Base-by-base conservation (phyloP, 139 green algal species). In the Chlamydomonas sphaeroides region DNA sequence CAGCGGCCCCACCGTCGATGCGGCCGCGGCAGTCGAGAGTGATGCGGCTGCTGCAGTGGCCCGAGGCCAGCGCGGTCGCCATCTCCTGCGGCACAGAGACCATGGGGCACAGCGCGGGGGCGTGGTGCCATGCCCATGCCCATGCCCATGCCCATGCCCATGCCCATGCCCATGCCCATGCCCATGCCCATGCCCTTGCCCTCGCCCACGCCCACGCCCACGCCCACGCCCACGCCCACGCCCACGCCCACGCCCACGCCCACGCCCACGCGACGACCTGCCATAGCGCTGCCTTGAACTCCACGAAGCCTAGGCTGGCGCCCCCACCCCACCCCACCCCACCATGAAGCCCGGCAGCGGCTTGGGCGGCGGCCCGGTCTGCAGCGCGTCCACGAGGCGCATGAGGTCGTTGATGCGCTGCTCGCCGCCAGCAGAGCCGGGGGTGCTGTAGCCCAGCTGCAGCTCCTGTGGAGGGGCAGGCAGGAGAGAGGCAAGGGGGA, bases 341-440 rank as follows among this genome's bases (percentile, higher is more conserved):
- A 71, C 74, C 28, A 80, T 70, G 74, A 80, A 80, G 20, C 59
- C 74, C 17, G 74, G 74, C 74, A 80, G 57, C 74, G 74, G 74
- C 30, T 39, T 32, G 21, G 74, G 74, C 15, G 59, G 59, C 23
- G 30, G 3, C 5, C 59, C 74, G 18, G 41, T 61, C 74, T 80
- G 59, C 59, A 80, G 74, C 39, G 59, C 39, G 61, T 80, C 74
- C 74, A 80, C 59, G 21, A 66, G 63, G 28, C 74, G 74, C 74
- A 80, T 59, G 25, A 80, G 74, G 61, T 80, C 45, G 57, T 33
- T 80, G 59, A 80, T 70, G 39, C 74, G 74, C 38, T 80, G 59
- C 32, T 71, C 74, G 56, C 26, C 56, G 8, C 23, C n/a, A 7
- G 48, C 39, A 41, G 59, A 61, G 39, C 39, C 41, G 18, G 39